Conservation (phyloP, 2,329 filamentous ascomycete species). For the Diaporthe sp. region DNA sequence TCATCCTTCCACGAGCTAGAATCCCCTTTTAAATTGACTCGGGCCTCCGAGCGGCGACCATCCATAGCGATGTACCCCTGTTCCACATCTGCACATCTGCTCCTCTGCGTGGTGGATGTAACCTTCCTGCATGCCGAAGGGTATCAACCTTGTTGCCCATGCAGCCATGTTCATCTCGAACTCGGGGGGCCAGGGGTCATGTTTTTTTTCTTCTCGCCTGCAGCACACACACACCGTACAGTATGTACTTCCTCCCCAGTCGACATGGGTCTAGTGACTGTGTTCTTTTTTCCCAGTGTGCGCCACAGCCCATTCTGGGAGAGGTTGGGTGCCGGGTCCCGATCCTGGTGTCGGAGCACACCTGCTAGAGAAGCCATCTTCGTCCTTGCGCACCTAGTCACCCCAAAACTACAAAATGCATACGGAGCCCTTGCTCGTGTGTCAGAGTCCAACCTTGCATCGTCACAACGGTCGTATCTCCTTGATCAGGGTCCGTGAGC, state of each 20-base stretch:
- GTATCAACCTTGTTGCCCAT: conserved; percentile 35
- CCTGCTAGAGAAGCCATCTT: conserved; percentile 27
- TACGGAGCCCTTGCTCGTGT: conserved; percentile 28
- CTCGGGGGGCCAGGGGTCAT: conserved; percentile 8
- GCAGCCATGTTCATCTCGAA: conserved; percentile 34
- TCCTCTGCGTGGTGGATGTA: conserved; percentile 27
- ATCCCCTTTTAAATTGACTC: conserved; percentile 26
- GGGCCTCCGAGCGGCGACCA: conserved; percentile 32
- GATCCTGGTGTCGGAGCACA: conserved; percentile 30
- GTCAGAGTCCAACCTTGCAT: conserved; percentile 28
- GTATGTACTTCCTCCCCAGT: conserved; percentile 16
- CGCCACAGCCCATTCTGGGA: conserved; percentile 32
- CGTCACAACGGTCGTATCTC: conserved; percentile 24
- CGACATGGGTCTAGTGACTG: conserved; percentile 27
- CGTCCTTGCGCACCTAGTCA: conserved; percentile 14
- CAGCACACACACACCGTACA: conserved; percentile 2
- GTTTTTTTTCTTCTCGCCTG: conserved; percentile 3
- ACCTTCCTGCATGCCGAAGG: conserved; percentile 36
- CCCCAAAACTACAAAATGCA: conserved; percentile 27
- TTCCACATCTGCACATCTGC: conserved; percentile 28
- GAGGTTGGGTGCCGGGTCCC: conserved; percentile 32
- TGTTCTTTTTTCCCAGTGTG: conserved; percentile 21
- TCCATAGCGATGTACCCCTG: conserved; percentile 34
- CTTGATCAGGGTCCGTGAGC: conserved; percentile 22
- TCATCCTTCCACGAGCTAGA: conserved; percentile 27